phyloP scores from a whole-genome alignment of 2,329 filamentous ascomycete genomes.

The Piedraia hortae region DNA sequence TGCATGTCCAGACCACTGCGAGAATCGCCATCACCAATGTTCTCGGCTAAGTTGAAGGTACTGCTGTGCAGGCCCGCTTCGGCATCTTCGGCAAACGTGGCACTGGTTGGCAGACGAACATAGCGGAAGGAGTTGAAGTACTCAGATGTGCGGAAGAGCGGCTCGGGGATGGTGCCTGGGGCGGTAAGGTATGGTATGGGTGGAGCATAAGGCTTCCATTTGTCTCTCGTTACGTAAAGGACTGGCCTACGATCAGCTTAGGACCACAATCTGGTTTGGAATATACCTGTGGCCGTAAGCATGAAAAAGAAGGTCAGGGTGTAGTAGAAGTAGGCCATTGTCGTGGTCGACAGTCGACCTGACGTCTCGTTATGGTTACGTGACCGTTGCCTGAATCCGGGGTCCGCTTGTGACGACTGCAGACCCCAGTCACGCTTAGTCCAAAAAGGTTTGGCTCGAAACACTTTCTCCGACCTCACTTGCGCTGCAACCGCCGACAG shows the following conservation, averaged over 20 bases:
- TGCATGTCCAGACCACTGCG: slow-evolving; percentile 55
- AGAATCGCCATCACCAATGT: slow-evolving; percentile 52
- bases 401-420: no score
- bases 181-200: slow-evolving; percentile 24
- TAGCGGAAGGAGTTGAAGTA: slow-evolving; percentile 29
- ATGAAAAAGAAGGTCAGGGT: slow-evolving; percentile 44
- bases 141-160: slow-evolving; percentile 24
- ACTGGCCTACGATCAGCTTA: slow-evolving; percentile 15
- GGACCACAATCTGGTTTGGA: neutral
- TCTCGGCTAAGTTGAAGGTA: slow-evolving; percentile 58
- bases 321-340: slow-evolving; percentile 62
- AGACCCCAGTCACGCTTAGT: no score
- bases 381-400: no score
- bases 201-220: slow-evolving; percentile 47
- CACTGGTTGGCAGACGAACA: slow-evolving; percentile 40
- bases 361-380: no score
- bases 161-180: slow-evolving; percentile 21
- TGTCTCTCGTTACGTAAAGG: slow-evolving; percentile 53
- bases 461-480: no score
- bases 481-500: no score
- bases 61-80: slow-evolving; percentile 63
- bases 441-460: no score
- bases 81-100: slow-evolving; percentile 50
- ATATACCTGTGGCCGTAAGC: slow-evolving; percentile 37
- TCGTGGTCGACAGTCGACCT: neutral